A percentile compares a stretch with the other conserved stretches of the same genome.
Conservation (phyloP, 768 basidiomycete genomes). For the Roridomyces roridus region DNA sequence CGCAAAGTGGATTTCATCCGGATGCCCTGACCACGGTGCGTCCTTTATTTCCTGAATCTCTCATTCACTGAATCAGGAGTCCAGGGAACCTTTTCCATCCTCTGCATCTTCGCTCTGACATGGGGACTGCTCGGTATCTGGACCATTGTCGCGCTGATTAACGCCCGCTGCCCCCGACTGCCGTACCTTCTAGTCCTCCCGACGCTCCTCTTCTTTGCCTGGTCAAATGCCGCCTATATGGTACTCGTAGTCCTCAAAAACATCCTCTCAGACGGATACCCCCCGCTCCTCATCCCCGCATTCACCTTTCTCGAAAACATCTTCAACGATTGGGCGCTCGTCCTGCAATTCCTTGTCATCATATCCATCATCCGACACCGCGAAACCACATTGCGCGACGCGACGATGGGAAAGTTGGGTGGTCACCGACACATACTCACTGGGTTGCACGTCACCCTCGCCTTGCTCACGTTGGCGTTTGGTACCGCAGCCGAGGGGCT, state of each 20-base stretch:
- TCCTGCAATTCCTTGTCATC: constrained; percentile 18
- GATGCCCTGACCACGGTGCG: too few relatives aligned
- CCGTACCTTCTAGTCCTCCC: constrained; percentile 21
- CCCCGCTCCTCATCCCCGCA: constrained; percentile 2
- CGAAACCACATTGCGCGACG: constrained; percentile 5
- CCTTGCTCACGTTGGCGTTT: constrained; percentile 14
- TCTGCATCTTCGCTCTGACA: constrained; percentile 15
- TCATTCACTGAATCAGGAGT: too few relatives aligned
- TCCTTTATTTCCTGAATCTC: too few relatives aligned
- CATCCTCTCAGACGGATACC: constrained; percentile 1
- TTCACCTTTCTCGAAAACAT: constrained; percentile 7
- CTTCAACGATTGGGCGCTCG: constrained; percentile 8
- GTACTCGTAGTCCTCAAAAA: constrained; percentile 11
- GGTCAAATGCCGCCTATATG: constrained; percentile 17
- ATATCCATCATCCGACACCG: constrained; percentile 16
- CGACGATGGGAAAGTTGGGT: constrained; percentile 17
- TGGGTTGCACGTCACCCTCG: constrained; percentile 13
- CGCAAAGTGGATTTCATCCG: too few relatives aligned
- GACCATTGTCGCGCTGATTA: constrained; percentile 14
- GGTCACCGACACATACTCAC: constrained; percentile 14
- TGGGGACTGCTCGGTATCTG: constrained; percentile 7
- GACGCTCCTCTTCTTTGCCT: constrained; percentile 13
- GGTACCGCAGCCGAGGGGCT: constrained; percentile 17
- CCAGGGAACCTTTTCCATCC: constrained; percentile 16
- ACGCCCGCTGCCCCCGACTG: constrained; percentile 13